Evolutionary conservation across 2,329 filamentous ascomycete species (phyloP).

Genomic region (Chaetomiaceae sp.): DNA sequence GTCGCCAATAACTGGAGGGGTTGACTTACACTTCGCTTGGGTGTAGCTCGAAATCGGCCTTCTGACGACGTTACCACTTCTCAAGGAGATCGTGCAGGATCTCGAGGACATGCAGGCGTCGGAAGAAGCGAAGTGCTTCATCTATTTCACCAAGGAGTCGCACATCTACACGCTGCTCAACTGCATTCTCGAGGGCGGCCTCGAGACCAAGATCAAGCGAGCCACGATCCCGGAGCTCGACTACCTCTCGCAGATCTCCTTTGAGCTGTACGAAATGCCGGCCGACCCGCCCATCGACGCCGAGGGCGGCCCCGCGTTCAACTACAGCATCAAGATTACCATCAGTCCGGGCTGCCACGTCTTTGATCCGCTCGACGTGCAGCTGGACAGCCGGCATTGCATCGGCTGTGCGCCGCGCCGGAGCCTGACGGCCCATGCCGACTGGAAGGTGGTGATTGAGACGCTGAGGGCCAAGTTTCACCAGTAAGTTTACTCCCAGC

Average conservation of each 20-base stretch:
- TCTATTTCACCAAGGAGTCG: slow-evolving; percentile 99
- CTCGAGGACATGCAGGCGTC: slow-evolving; percentile 96
- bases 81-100: slow-evolving; percentile 95
- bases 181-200: slow-evolving; percentile 93
- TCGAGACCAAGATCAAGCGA: slow-evolving; percentile 93
- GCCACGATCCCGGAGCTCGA: slow-evolving; percentile 95
- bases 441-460: slow-evolving; percentile 97
- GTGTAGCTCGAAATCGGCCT: slow-evolving; percentile 81
- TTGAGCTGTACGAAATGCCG: slow-evolving; percentile 94
- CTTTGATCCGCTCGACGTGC: slow-evolving; percentile 91
- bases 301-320: slow-evolving; percentile 65
- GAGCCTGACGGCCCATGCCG: slow-evolving; percentile 81
- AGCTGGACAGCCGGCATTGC: slow-evolving; percentile 91
- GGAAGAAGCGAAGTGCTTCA: slow-evolving; percentile 88
- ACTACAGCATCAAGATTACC: slow-evolving; percentile 93
- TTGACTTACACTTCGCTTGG: slow-evolving; percentile 13
- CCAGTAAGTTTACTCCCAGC: slow-evolving; percentile 56
- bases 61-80: slow-evolving; percentile 82
- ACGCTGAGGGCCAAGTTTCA: slow-evolving; percentile 92
- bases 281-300: slow-evolving; percentile 50
- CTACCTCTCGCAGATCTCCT: slow-evolving; percentile 95
- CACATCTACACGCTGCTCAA: slow-evolving; percentile 98
- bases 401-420: slow-evolving; percentile 90
- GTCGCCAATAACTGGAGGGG: no score
- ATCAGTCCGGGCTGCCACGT: slow-evolving; percentile 95